Base-by-base conservation (phyloP, 768 basidiomycete genomes). In the Rhodotorula toruloides region DNA sequence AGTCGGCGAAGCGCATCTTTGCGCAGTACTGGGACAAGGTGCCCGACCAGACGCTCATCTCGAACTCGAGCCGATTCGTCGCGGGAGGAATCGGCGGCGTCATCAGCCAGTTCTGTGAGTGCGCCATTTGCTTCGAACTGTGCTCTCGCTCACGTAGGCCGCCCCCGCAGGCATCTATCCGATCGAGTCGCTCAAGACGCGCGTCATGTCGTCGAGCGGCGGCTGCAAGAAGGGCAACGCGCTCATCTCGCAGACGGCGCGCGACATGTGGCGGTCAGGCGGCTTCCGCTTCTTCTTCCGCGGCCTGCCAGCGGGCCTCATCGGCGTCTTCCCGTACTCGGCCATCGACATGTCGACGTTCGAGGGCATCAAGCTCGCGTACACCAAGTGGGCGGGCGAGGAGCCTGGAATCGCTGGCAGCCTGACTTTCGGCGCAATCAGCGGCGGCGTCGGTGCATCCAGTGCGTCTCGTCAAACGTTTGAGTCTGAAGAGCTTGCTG, bases 31-130 rank as follows among this genome's bases (percentile, higher is more conserved):
- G 85, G 82, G 96, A 99, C 77, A 80, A 85, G 54, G 94, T 97
- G 5, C 87, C 91, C 22, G 92, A 98, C 75, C 79, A 87, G 36
- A 81, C 88, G 53, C 85, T 94, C 46, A 90, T 98, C 70, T 93
- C 91, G 67, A 91, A 91, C 16, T 82, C 84, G 42, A 94, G 91
- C 77, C 85, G 96, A 34, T 99, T 99, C 80, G 75, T 99, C 59
- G 90, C 93, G 19, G 96, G 96, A 50, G 96, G 96, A 6, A 84
- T 98, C 48, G 94, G 96, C 47, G 96, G 96, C n/a, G 86, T 97
- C 72, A 85, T 83, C 63, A 91, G 89, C 79, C 91, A 96, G 81
- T 82, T 94, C 34, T 86, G 90, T 89, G 70, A 76, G 87, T 79
- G 25, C n/a, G 2, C 22, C 13, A 25, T n/a, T 25, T 42, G 10